phyloP scores from a whole-genome alignment of 2,329 filamentous ascomycete genomes.

The Fusarium acutatum region DNA sequence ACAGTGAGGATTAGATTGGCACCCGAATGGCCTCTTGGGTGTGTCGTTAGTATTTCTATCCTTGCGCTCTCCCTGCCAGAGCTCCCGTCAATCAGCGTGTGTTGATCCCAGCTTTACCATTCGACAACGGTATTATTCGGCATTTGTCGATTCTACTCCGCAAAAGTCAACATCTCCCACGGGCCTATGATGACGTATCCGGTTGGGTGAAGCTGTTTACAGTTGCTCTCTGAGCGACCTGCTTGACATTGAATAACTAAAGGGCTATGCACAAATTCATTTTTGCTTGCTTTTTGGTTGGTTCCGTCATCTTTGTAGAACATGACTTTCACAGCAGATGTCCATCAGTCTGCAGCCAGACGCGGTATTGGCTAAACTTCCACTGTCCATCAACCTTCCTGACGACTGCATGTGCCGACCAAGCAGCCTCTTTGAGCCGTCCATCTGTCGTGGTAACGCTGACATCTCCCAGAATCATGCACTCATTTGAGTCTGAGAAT shows the following conservation, averaged over 20 bases:
- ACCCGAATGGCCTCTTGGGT: conserved; percentile 7
- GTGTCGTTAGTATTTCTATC: conserved; percentile 13
- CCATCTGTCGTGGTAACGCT: conserved; percentile 42
- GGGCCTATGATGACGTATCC: conserved; percentile 26
- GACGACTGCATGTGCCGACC: conserved; percentile 46
- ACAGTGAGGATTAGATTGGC: background rate
- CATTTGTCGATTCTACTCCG: conserved; percentile 18
- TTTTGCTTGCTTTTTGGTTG: conserved; percentile 1
- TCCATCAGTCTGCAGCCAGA: conserved; percentile 44
- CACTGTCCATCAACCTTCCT: conserved; percentile 43
- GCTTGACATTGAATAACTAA: conserved; percentile 10
- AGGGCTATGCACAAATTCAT: conserved; percentile 19
- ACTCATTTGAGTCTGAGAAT: conserved; percentile 40
- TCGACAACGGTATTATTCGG: conserved; percentile 31
- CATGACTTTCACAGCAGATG: conserved; percentile 12
- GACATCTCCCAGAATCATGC: conserved; percentile 47
- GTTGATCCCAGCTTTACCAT: conserved; percentile 27
- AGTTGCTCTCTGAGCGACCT: background rate
- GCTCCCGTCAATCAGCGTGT: conserved; percentile 31
- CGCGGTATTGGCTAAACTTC: conserved; percentile 46
- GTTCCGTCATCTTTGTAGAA: background rate
- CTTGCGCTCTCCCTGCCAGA: conserved; percentile 11
- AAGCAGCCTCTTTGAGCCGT: conserved; percentile 37
- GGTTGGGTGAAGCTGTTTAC: conserved; percentile 11
- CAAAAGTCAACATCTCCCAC: conserved; percentile 18